A percentile compares a stretch with the other conserved stretches of the same genome.
Evolutionary conservation across 2,329 filamentous ascomycete species (phyloP).

Genomic region (Colletotrichum lini): DNA sequence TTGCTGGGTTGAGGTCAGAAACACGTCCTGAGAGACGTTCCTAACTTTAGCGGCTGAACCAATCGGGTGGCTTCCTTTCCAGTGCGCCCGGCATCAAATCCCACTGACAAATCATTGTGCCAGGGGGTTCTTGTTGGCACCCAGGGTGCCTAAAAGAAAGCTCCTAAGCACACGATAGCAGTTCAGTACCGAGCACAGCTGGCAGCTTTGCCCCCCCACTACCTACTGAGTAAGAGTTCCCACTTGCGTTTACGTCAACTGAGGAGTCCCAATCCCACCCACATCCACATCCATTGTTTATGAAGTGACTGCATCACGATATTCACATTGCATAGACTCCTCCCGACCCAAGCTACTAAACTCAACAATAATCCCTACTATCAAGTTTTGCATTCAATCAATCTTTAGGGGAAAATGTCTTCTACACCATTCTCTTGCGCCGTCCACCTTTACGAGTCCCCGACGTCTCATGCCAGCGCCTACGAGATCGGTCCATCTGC

Average conservation of each 20-base stretch:
- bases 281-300: background rate
- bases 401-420: constrained; percentile 1
- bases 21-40: constrained; percentile 6
- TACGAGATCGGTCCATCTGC: constrained; percentile 62
- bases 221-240: background rate
- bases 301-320: background rate
- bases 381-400: background rate
- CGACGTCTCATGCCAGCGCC: constrained; percentile 57
- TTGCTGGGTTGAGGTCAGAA: background rate
- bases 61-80: constrained; percentile 22
- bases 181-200: background rate
- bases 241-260: constrained; percentile 15
- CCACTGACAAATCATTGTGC: background rate
- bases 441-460: constrained; percentile 62
- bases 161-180: constrained; percentile 4
- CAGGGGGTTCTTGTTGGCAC: background rate
- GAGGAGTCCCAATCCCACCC: background rate
- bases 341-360: background rate
- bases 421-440: constrained; percentile 50
- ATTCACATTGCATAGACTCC: background rate
- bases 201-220: background rate
- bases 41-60: background rate
- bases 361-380: background rate
- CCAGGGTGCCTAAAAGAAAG: background rate
- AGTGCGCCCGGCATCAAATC: background rate